Conservation (phyloP, 2,329 filamentous ascomycete genomes). For the Nannizzia gypsea region DNA sequence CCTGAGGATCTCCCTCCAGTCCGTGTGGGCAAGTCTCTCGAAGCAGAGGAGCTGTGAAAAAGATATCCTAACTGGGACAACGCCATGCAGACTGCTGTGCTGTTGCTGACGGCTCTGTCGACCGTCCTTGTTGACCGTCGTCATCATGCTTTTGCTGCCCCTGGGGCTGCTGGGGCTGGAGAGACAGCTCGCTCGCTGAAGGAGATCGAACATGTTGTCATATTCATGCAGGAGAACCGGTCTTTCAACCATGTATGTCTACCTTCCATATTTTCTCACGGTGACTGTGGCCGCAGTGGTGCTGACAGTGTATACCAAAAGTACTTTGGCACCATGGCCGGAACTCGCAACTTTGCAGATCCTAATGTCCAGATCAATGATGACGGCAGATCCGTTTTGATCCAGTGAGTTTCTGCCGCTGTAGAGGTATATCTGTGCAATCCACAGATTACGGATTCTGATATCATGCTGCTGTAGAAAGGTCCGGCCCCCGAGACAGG, state of each 20-base stretch:
- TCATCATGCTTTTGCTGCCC: not conserved
- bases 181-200: slow-evolving; percentile 32
- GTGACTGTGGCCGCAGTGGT: not conserved
- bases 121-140: slow-evolving; percentile 9
- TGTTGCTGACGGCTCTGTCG: slow-evolving; percentile 3
- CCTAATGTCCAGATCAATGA: slow-evolving; percentile 44
- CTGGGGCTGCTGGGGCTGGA: not conserved
- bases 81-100: slow-evolving; percentile 3
- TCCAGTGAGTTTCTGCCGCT: slow-evolving; percentile 31
- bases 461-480: slow-evolving; percentile 20
- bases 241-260: slow-evolving; percentile 28
- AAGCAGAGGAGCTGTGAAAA: no score
- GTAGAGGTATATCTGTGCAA: not conserved
- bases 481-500: slow-evolving; percentile 31
- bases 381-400: slow-evolving; percentile 35
- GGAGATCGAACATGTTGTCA: slow-evolving; percentile 46
- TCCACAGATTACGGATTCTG: not conserved
- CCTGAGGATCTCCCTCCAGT: not conserved
- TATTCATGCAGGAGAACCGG: slow-evolving; percentile 46
- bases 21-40: not conserved
- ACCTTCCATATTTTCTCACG: not conserved
- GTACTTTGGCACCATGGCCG: slow-evolving; percentile 47
- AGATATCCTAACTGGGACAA: no score
- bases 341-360: slow-evolving; percentile 45
- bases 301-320: not conserved